A percentile compares a stretch with the other conserved stretches of the same genome.
These are phyloP conservation scores for Drechslerella dactyloides DNA, from an alignment of 2,329 filamentous ascomycete species.

Conservation along the genomic window DNA sequence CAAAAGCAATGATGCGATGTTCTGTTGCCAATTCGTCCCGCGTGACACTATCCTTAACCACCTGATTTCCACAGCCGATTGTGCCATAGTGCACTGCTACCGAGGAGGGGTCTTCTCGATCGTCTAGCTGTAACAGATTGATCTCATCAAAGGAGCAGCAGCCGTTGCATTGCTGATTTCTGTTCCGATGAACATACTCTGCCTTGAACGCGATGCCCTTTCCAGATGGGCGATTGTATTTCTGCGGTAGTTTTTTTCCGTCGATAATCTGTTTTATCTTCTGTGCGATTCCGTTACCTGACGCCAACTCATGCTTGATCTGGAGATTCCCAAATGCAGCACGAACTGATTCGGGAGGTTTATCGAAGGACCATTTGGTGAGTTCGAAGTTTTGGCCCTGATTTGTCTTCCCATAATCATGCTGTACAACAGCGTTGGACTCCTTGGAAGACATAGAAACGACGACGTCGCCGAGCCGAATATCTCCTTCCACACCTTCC, in stretches of 20 bases:
- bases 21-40: conserved; percentile 7
- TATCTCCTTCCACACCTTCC: conserved; percentile 30
- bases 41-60: conserved; percentile 4
- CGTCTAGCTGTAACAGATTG: conserved; percentile 1
- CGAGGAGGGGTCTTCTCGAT: conserved; percentile 9
- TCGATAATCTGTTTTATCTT: not conserved
- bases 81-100: conserved; percentile 6
- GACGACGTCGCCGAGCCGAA: conserved; percentile 52
- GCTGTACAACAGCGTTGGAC: conserved; percentile 6
- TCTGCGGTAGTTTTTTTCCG: not conserved
- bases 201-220: not conserved
- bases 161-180: not conserved
- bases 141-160: not conserved
- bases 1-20: conserved; percentile 5
- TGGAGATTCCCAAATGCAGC: not conserved
- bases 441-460: not conserved
- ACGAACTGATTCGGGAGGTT: not conserved
- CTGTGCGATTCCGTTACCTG: not conserved
- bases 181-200: not conserved
- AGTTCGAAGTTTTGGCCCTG: not conserved
- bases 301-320: not conserved
- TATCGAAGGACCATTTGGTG: not conserved
- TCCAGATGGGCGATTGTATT: conserved; percentile 2
- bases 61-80: conserved; percentile 10
- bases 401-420: conserved; percentile 4